Percentiles rank a stretch among this genome's conserved stretches.
phyloP scores from a whole-genome alignment of 208 protist genomes.

The Leishmania major region DNA sequence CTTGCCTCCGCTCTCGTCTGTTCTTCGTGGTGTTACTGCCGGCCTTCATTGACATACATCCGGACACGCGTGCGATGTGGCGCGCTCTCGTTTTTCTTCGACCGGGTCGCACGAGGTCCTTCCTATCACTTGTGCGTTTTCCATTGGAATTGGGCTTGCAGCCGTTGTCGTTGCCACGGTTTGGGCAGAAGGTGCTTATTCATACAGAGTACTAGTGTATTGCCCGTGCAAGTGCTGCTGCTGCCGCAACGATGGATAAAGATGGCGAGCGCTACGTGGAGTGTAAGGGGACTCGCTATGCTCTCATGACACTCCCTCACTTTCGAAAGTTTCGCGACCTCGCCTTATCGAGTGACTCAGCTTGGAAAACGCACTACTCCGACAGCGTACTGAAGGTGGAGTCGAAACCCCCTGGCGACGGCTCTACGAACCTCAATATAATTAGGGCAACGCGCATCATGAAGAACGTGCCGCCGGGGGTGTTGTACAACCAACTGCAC shows the following conservation, averaged over 20 bases:
- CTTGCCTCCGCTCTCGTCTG: not conserved
- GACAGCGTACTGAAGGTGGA: constrained; percentile 53
- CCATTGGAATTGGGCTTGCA: not conserved
- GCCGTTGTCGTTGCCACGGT: not conserved
- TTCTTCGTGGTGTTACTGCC: not conserved
- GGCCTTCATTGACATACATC: not conserved
- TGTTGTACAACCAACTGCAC: constrained; percentile 88
- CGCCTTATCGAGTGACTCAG: constrained; percentile 35
- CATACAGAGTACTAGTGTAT: not conserved
- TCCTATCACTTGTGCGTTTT: not conserved
- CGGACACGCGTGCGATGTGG: no score
- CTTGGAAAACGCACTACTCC: constrained; percentile 61
- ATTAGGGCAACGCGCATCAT: constrained; percentile 75
- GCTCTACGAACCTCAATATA: constrained; percentile 70
- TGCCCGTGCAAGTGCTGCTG: not conserved
- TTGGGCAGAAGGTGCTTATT: not conserved
- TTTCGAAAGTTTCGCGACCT: constrained; percentile 67
- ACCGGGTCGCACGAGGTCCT: not conserved
- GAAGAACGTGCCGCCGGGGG: constrained; percentile 55
- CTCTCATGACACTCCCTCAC: constrained; percentile 70
- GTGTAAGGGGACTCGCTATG: constrained; percentile 51
- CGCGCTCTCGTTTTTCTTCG: not conserved
- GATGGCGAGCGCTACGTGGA: constrained; percentile 44
- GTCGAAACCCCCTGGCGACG: constrained; percentile 55
- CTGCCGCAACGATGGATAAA: not conserved